Conservation (phyloP, 73 alveolate species). For the Symbiodinium natans region DNA sequence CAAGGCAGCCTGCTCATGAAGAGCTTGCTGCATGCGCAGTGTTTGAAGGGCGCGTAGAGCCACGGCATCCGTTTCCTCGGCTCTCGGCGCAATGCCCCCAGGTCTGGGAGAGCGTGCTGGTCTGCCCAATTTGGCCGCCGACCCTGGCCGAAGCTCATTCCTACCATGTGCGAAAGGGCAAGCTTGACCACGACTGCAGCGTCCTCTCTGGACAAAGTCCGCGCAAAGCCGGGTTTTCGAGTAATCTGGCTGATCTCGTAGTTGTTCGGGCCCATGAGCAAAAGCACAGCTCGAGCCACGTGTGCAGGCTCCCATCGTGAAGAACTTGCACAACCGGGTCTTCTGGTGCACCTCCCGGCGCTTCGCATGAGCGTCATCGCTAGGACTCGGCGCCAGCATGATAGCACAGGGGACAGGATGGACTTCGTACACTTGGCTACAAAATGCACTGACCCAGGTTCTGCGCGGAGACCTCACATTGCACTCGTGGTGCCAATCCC, state of each 20-base stretch:
- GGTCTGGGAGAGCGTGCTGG: not conserved
- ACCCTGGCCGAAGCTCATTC: conserved; percentile 84
- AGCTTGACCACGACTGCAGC: not conserved
- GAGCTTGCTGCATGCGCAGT: not conserved
- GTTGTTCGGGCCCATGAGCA: conserved; percentile 37
- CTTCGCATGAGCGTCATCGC: not conserved
- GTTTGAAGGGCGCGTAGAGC: not conserved
- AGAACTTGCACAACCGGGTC: conserved; percentile 81
- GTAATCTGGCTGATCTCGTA: conserved; percentile 34
- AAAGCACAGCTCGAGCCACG: conserved; percentile 48
- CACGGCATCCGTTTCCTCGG: not conserved
- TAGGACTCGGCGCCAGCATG: too few relatives aligned
- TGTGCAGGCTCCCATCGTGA: conserved; percentile 52
- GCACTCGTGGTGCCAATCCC: too few relatives aligned
- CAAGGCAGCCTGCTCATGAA: not conserved
- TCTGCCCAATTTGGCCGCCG: conserved; percentile 82
- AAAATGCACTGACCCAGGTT: too few relatives aligned
- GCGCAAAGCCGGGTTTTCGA: conserved; percentile 60
- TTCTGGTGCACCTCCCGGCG: conserved; percentile 35
- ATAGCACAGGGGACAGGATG: too few relatives aligned
- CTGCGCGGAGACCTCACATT: too few relatives aligned
- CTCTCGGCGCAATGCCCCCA: too few relatives aligned
- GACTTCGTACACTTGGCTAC: too few relatives aligned
- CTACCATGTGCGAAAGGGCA: conserved; percentile 82
- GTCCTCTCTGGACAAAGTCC: conserved; percentile 13